Evolutionary conservation across 352 stramenopile species (phyloP), one percentile per base, ranked within the genome.

Genomic region (Aphanomyces euteiches): DNA sequence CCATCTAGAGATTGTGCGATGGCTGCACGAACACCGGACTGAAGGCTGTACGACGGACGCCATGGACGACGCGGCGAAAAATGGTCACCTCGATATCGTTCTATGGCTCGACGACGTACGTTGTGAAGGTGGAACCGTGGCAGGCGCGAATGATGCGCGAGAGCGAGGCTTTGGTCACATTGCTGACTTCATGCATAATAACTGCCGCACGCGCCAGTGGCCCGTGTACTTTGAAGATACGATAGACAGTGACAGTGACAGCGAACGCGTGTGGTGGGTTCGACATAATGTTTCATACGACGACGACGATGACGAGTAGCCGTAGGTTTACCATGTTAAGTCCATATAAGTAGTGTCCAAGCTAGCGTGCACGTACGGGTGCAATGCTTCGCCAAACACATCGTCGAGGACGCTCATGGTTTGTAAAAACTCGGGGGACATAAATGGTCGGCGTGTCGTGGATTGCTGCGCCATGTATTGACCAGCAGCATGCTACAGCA

Each of bases 351-450:
- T 61, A 12, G 54, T 21, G 12, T 7, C 15, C 6, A 19, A 7
- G 54, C 28, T 13, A 19, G 17, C 21, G 13, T 43, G 10, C 17
- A 90, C 87, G 72, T 92, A 94, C 10, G 86, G 86, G 61, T 90
- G 75, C 5, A 94, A 76, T 39, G 81, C 83, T 61, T 94, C 87
- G 7, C 87, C 87, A 72, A 94, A 94, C 0, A 84, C 82, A 15
- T 92, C 87, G 72, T 90, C 88, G 47, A 94, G 60, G 63, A 91
- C 60, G 6, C 76, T 73, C 50, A 85, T 75, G 21, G 88, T 89
- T 63, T 82, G 74, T 34, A 77, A 76, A 36, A 92, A 71, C 6
- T 70, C 64, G 34, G 76, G 58, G 36, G 79, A 77, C 15, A 73
- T 63, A 13, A 78, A 76, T 21, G 34, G 17, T 7, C 36, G 54